Percentiles rank a stretch among this genome's conserved stretches.
Evolutionary conservation across 306 rosid genomes (phyloP).

Genomic region (Fagus sylvatica): DNA sequence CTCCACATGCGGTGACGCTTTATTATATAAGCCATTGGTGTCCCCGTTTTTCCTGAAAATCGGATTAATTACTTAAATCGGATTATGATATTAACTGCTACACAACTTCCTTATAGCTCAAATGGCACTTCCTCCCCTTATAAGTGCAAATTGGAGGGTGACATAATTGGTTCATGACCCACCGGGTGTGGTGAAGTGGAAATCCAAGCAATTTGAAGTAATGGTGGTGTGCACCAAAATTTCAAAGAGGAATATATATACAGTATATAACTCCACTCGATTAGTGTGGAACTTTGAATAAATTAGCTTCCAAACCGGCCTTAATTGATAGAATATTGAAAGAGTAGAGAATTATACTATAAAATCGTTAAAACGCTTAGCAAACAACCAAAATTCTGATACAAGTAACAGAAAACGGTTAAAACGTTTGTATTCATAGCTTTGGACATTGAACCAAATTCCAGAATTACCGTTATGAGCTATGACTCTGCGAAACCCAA

Average conservation of each 20-base stretch:
- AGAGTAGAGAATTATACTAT: background rate
- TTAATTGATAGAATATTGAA: background rate
- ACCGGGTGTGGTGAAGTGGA: background rate
- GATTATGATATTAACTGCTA: constrained; percentile 3
- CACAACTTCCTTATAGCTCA: background rate
- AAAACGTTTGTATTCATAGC: background rate
- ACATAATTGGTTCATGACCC: too few species aligned
- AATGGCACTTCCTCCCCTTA: background rate
- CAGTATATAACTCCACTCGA: background rate
- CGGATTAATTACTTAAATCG: background rate
- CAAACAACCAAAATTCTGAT: background rate
- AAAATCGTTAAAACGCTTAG: background rate
- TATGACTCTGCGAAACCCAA: too few species aligned
- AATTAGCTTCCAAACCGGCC: background rate
- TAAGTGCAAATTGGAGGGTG: too few species aligned
- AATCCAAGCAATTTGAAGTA: background rate
- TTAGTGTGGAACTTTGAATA: background rate
- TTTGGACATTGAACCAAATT: background rate
- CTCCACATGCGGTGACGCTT: constrained; percentile 27
- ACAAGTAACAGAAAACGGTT: background rate
- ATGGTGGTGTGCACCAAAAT: background rate
- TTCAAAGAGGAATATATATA: background rate
- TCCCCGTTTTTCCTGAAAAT: constrained; percentile 51
- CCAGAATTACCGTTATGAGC: background rate
- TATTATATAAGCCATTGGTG: constrained; percentile 25